Evolutionary conservation across 164 flowering plant genomes (phyloP), one percentile per base, ranked within the genome.

Genomic region (Stephania cephalantha): DNA sequence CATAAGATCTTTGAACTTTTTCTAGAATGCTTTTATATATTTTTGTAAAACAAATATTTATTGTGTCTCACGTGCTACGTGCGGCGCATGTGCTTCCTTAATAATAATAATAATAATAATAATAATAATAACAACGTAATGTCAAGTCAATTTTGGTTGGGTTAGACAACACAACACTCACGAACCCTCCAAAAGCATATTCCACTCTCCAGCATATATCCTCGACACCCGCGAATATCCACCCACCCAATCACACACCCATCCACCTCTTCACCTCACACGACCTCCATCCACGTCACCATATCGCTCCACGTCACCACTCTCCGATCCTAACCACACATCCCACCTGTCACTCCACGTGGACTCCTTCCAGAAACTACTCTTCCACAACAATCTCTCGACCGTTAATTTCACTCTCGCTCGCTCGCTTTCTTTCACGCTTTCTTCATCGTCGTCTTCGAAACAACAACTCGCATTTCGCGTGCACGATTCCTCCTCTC

Each of bases 341-440:
- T 46, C 68, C 58, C 17, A 66, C 75, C 30, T 67, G 67, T 25
- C 61, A 15, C 7, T 3, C 10, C 74, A 29, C 67, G 66, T 72
- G 48, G 61, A 31, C 6, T 15, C 61, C 61, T 22, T 63, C 52
- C 46, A 50, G 58, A 61, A 61, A 61, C 8, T 1, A 61, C 20
- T n/a, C 18, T 52, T 52, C 17, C 2, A 3, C n/a, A 17, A 17
- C n/a, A 58, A 5, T 58, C 22, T 46, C 78, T 61, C 46, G 55
- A 31, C 78, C 74, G 74, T 76, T 76, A 63, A n/a, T 70, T 76
- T 29, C 55, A 45, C 13, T 1, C 50, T 46, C 9, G 18, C 64
- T 12, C 64, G 20, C 17, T 20, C 66, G 66, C 7, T 20, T 35
- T 35, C 42, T 35, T 35, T 35, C 42, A 4, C 42, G 1, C 4